Evolutionary conservation across 73 alveolate genomes (phyloP).

Genomic region (Effrenium voratum): DNA sequence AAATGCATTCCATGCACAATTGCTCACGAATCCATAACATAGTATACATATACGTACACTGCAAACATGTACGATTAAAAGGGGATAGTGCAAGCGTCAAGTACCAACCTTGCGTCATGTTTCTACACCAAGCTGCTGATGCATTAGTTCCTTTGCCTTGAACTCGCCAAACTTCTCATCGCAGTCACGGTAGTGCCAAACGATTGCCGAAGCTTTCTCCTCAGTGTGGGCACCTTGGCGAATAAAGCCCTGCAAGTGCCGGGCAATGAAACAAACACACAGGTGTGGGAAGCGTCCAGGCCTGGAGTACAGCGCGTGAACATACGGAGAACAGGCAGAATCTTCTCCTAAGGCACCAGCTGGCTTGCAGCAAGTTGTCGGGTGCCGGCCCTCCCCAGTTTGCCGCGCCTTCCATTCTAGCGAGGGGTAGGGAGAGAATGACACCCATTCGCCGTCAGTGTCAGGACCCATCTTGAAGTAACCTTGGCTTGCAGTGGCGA

Average conservation of each 20-base stretch:
- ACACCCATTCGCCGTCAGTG: slow-evolving; percentile 70
- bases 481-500: background rate
- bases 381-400: background rate
- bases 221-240: slow-evolving; percentile 58
- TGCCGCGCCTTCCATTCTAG: slow-evolving; percentile 63
- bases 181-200: slow-evolving; percentile 91
- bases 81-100: no score
- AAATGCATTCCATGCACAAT: no score
- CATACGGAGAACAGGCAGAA: slow-evolving; percentile 80
- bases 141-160: slow-evolving; percentile 92
- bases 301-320: slow-evolving; percentile 91
- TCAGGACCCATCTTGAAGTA: slow-evolving; percentile 89
- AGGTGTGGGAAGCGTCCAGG: background rate
- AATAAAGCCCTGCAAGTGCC: background rate
- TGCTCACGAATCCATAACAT: no score
- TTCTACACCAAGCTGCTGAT: slow-evolving; percentile 26
- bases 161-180: slow-evolving; percentile 92
- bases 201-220: slow-evolving; percentile 82
- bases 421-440: slow-evolving; percentile 63
- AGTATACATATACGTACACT: no score
- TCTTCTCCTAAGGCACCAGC: slow-evolving; percentile 14
- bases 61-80: no score
- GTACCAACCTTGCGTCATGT: no score
- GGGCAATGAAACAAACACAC: background rate
- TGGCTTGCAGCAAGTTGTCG: background rate